Evolutionary conservation across 345 rosid genomes (phyloP).

Genomic region (Theobroma cacao): DNA sequence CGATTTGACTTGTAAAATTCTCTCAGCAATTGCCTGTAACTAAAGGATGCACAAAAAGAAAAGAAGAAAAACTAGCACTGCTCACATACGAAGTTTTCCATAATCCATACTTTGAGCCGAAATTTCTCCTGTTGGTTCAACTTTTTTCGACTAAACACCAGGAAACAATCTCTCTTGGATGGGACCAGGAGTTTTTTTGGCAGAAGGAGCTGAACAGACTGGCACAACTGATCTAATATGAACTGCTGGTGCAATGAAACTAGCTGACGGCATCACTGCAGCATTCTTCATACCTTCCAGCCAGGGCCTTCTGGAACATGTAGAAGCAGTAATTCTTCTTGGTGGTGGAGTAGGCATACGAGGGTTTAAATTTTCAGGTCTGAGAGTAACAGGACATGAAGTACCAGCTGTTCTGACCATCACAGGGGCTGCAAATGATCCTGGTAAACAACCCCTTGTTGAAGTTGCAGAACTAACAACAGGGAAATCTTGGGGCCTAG

Average conservation of each 20-base stretch:
- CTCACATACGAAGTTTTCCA: constrained; percentile 17
- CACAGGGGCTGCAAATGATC: constrained; percentile 14
- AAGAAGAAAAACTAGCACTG: not conserved
- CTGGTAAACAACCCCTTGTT: not conserved
- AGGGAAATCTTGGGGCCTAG: not conserved
- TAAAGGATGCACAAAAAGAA: not conserved
- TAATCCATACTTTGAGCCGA: constrained; percentile 22
- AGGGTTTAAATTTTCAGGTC: constrained; percentile 11
- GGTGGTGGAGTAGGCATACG: not conserved
- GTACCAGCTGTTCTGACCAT: constrained; percentile 7
- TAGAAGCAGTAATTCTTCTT: constrained; percentile 7
- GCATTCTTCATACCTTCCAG: constrained; percentile 9
- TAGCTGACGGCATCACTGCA: constrained; percentile 10
- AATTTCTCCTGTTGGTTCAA: not conserved
- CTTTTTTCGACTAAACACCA: not conserved
- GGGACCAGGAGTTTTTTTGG: constrained; percentile 20
- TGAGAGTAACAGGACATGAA: not conserved
- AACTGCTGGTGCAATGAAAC: constrained; percentile 43
- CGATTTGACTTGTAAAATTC: not conserved
- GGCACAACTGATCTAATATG: constrained; percentile 42
- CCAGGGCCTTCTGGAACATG: constrained; percentile 16
- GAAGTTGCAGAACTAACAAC: constrained; percentile 8
- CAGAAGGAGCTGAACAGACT: constrained; percentile 42
- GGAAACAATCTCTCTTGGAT: not conserved
- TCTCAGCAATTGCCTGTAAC: not conserved